Evolutionary conservation across 345 rosid species (phyloP), one percentile per base, ranked within the genome.

Genomic region (Clarkia xantiana): DNA sequence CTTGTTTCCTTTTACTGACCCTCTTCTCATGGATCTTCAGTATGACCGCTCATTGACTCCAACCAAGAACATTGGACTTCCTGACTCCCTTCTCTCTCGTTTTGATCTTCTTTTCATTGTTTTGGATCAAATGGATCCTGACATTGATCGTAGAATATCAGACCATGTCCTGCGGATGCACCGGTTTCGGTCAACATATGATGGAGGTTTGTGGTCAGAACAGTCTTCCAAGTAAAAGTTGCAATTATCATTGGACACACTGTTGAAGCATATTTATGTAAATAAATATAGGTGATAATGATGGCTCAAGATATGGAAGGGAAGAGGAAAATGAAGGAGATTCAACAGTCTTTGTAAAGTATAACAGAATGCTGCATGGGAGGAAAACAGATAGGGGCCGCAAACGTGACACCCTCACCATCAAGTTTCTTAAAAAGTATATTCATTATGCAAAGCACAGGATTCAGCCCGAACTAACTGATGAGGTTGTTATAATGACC

Each of bases 161-260:
- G 94, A 84, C 62, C 98, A 91, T 64, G 98, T 91, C 60, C 70
- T 91, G 67, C 84, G 96, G n/a, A 91, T 91, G 85, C 98, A 91
- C 59, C 89, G 93, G 13, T 91, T 65, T 57, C 78, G 78, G 45
- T 77, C 86, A 62, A 67, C 75, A 52, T 65, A 55, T 19, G 94
- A 84, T 66, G 86, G 89, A 70, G 94, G 98, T 91, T 63, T 34
- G 55, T 42, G 25, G 38, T 40, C n/a, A 20, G 16, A 49, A 52
- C 51, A 47, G 40, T 57, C 45, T 56, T 42, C 5, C 34, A 44
- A 42, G 45, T 57, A 49, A 47, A 40, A 50, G 42, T n/a, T 34
- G 43, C 45, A 18, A 41, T 6, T 20, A 20, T 0, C n/a, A n/a
- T 45, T 60, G 29, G 54, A 51, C 55, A 40, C 11, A 45, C 44